Percentiles rank a stretch among this genome's conserved stretches.
phyloP scores from a whole-genome alignment of 495 filamentous ascomycete genomes.

The Penicillium silybi region DNA sequence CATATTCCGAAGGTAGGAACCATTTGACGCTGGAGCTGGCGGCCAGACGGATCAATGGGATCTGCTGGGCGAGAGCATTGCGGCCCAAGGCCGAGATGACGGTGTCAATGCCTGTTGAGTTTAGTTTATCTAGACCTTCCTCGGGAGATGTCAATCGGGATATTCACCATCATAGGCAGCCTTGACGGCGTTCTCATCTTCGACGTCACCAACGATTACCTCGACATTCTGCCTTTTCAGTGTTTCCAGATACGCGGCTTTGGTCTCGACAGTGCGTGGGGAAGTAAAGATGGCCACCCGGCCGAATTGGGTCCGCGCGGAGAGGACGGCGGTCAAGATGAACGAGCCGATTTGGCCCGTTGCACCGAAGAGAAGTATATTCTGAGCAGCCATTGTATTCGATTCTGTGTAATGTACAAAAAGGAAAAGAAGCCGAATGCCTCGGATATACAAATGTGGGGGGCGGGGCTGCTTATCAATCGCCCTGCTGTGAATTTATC shows the following conservation, averaged over 20 bases:
- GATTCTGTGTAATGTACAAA: neutral
- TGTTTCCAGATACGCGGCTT: conserved; percentile 31
- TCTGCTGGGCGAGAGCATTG: conserved; percentile 52
- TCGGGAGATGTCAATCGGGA: neutral
- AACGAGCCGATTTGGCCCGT: conserved; percentile 64
- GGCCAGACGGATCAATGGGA: conserved; percentile 55
- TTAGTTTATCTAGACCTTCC: neutral
- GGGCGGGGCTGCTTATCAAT: conserved; percentile 27
- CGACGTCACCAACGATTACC: conserved; percentile 58
- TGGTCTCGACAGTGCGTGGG: conserved; percentile 40
- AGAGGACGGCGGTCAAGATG: conserved; percentile 57
- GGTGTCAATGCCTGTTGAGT: conserved; percentile 52
- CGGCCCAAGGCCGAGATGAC: conserved; percentile 63
- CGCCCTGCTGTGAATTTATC: neutral
- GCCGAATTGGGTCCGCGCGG: conserved; percentile 47
- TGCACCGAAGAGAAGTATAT: conserved; percentile 65
- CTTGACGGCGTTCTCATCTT: conserved; percentile 46
- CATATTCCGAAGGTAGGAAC: conserved; percentile 72
- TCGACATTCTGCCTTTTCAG: conserved; percentile 49
- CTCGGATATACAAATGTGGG: conserved; percentile 6
- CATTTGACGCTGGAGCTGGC: conserved; percentile 53
- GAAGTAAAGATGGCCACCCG: conserved; percentile 64
- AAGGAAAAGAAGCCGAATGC: neutral
- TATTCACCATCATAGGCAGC: conserved; percentile 48
- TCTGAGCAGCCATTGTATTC: conserved; percentile 22